Conservation (phyloP, 2,329 filamentous ascomycete genomes). For the Anthostomella pinea region DNA sequence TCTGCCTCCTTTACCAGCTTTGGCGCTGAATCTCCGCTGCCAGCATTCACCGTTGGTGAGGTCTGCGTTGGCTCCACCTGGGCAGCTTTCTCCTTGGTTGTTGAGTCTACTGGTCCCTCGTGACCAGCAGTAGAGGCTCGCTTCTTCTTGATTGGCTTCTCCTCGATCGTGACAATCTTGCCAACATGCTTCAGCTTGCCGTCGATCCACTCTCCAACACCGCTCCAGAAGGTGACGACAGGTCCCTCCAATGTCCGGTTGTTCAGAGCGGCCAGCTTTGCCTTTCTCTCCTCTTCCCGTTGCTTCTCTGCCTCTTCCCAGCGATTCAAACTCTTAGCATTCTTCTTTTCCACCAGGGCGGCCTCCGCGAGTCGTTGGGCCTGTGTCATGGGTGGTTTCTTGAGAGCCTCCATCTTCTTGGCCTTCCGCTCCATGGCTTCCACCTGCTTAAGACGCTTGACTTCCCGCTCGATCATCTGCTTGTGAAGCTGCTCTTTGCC, state of each 20-base stretch:
- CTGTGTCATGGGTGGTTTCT: constrained; percentile 82
- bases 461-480: constrained; percentile 72
- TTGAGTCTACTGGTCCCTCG: constrained; percentile 16
- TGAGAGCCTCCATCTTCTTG: constrained; percentile 68
- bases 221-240: constrained; percentile 90
- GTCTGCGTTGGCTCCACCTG: constrained; percentile 6
- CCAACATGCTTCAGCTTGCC: constrained; percentile 71
- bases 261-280: constrained; percentile 82
- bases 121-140: constrained; percentile 35
- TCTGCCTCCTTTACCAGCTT: constrained; percentile 2
- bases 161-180: constrained; percentile 60
- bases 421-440: constrained; percentile 65
- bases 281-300: constrained; percentile 77
- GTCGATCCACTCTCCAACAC: constrained; percentile 77
- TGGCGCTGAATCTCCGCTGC: constrained; percentile 3
- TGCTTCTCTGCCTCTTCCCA: constrained; percentile 94
- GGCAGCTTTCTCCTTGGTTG: constrained; percentile 24
- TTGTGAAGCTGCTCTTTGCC: constrained; percentile 63
- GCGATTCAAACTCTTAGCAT: constrained; percentile 84
- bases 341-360: constrained; percentile 76
- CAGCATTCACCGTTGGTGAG: constrained; percentile 13
- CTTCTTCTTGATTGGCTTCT: constrained; percentile 54
- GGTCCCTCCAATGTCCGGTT: constrained; percentile 84
- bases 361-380: constrained; percentile 81
- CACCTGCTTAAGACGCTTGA: constrained; percentile 67